Base-by-base conservation (phyloP, 345 rosid species). In the Populus ilicifolia region DNA sequence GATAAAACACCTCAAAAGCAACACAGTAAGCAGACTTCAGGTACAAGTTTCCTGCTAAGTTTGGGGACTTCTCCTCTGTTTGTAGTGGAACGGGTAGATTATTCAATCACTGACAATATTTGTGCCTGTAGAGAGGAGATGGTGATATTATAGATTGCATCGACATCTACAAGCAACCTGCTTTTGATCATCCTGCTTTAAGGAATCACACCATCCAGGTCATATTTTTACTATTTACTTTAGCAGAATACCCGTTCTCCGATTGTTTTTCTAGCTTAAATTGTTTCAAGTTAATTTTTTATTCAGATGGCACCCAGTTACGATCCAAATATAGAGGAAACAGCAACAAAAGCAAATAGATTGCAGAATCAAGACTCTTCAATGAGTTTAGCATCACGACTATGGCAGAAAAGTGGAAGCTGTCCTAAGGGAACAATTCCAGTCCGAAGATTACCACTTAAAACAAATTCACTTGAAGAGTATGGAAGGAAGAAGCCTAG, bases 391-490 rank as follows among this genome's bases (percentile, higher is more conserved):
- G 52, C 80, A 67, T 78, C 87, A 29, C 93, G 85, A 66, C 8
- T 77, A 13, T 86, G 92, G 92, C 79, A 66, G 76, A 88, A 74
- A 80, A 85, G 39, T 23, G 90, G 89, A 61, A 83, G 81, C 71
- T 89, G 90, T 74, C 90, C 88, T 1, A 39, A 81, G 46, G 90
- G 87, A 73, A 86, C 90, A 0, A 77, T 89, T 35, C 92, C 90
- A 0, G 33, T 89, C 17, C 77, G 87, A 76, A 82, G 89, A 80
- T 16, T 1, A 67, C 71, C 27, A 61, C 41, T 63, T 30, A 72
- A 75, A 75, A 16, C 77, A 36, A 36, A 20, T 23, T 66, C 76
- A 30, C 35, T 52, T 29, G 71, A 72, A 75, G 75, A 43, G 18
- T 73, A 77, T 50, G 83, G 82, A 76, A 80, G 68, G 43, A 84